Base-by-base conservation (phyloP, 108 stramenopile genomes). In the Tribonema minus region DNA sequence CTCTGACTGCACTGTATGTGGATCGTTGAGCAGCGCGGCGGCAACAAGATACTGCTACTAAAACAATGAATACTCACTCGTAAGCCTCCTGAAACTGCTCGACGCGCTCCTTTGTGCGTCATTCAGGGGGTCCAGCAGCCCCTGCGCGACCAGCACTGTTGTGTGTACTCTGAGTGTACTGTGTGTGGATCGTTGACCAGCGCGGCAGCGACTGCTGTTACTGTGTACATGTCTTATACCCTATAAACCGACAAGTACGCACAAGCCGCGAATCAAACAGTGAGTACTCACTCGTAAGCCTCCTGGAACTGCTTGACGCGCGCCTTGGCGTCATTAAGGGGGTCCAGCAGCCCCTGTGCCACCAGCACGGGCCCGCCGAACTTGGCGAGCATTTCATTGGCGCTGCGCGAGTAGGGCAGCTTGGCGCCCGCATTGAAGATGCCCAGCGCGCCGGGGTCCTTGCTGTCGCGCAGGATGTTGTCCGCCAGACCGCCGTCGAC, bases 311-410 rank as follows among this genome's bases (percentile, higher is more conserved):
- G 37, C 15, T 9, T 37, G 5, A 82, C 84, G 2, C 84, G 32
- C 5, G 32, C 54, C 34, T 34, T 80, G n/a, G 84, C 84, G n/a
- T 85, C 82, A 68, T 85, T 85, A 0, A 85, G 71, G 9, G 84
- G 84, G 27, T 85, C 84, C 33, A 81, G 80, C 34, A 83, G 37
- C 12, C 84, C 84, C 72, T 85, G 84, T 27, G 83, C 80, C 60
- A 85, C 82, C 40, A 84, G 34, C 0, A 85, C 76, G 1, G 82
- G 82, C 15, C 84, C 83, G 54, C 71, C 71, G 35, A 72, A 82
- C 37, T 68, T 82, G 25, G 46, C 67, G 40, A 82, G 37, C 71
- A 82, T 61, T 58, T 82, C 81, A 35, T 82, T 82, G 4, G 71
- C 70, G 65, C 70, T 54, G 3, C 71, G 64, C 20, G 81, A 76